Base-by-base conservation (phyloP, 2,329 filamentous ascomycete species). In the Clonostachys sp. region DNA sequence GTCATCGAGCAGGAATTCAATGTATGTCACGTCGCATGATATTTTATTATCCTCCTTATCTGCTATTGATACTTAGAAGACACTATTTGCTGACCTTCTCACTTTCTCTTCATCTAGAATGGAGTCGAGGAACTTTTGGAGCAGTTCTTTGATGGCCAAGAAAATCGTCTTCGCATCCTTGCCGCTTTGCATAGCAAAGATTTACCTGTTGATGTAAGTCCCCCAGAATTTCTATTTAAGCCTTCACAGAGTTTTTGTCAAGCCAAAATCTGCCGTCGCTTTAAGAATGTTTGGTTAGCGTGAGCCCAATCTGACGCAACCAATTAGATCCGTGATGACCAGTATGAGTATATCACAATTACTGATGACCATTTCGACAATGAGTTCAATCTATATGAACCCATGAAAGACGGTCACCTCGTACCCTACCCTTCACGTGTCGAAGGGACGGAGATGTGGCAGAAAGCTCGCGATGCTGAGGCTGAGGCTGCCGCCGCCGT, bases 161-260 rank as follows among this genome's bases (percentile, higher is more conserved):
- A 76, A 45, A 66, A 68, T 41, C 67, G 72, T 46, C 59, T 73
- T 41, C 72, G 75, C 48, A 66, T 72, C 34, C 64, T 80, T 12
- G 64, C 70, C 47, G 58, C 67, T 13, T 61, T 79, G 40, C 61
- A 68, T 39, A 61, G 71, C 45, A 71, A 67, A 47, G 60, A 63
- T 13, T 62, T 78, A 14, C 74, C 76, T 1, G 60, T 71, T 14
- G 73, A 78, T 60, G 76, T 78, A 62, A 72, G 76, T 67, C 47
- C 45, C 42, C n/a, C 42, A 20, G 8, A 38, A 48, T 50, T 46
- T 45, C 20, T 8, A 16, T 42, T 44, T 14, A 24, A 14, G 40
- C 18, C 41, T 48, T 34, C 24, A 9, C 24, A 30, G 24, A 10
- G 24, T 30, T 30, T 30, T 30, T 30, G 24, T 30, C 24, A 30